A percentile compares a stretch with the other conserved stretches of the same genome.
Evolutionary conservation across 306 rosid species (phyloP).

Genomic region (Morella rubra): DNA sequence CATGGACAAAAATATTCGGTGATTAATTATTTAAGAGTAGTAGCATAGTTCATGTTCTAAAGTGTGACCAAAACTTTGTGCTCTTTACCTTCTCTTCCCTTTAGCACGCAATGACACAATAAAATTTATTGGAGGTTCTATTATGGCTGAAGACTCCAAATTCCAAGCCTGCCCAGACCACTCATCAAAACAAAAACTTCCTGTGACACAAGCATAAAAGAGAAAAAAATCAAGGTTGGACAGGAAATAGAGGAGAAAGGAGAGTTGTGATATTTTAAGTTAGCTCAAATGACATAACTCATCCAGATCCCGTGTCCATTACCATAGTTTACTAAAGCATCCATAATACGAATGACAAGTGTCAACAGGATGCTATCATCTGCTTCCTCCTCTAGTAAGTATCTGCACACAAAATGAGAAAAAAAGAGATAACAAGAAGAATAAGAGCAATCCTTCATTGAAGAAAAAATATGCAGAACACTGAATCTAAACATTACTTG

Average conservation of each 20-base stretch:
- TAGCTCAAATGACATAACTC: not conserved
- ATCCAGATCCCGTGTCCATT: constrained; percentile 26
- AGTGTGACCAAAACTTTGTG: constrained; percentile 20
- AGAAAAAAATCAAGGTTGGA: not conserved
- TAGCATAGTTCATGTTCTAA: constrained; percentile 20
- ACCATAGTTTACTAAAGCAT: constrained; percentile 96
- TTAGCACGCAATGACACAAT: constrained; percentile 71
- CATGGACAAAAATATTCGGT: constrained; percentile 22
- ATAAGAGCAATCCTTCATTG: constrained; percentile 1
- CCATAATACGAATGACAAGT: constrained; percentile 83
- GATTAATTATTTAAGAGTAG: constrained; percentile 15
- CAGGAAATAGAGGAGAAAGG: not conserved
- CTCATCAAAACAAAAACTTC: constrained; percentile 86
- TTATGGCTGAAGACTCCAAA: constrained; percentile 87
- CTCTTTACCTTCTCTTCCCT: constrained; percentile 79
- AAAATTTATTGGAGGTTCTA: constrained; percentile 87
- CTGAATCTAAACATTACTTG: constrained; percentile 60
- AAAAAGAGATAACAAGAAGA: constrained; percentile 7
- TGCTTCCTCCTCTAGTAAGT: constrained; percentile 73
- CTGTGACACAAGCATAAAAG: constrained; percentile 32
- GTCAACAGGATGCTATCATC: constrained; percentile 93
- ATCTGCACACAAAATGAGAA: constrained; percentile 47
- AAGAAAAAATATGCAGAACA: constrained; percentile 21
- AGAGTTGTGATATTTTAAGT: not conserved
- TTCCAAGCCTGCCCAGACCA: constrained; percentile 99